Conservation (phyloP, 1,284 basidiomycete genomes). For the Trametes pubescens region DNA sequence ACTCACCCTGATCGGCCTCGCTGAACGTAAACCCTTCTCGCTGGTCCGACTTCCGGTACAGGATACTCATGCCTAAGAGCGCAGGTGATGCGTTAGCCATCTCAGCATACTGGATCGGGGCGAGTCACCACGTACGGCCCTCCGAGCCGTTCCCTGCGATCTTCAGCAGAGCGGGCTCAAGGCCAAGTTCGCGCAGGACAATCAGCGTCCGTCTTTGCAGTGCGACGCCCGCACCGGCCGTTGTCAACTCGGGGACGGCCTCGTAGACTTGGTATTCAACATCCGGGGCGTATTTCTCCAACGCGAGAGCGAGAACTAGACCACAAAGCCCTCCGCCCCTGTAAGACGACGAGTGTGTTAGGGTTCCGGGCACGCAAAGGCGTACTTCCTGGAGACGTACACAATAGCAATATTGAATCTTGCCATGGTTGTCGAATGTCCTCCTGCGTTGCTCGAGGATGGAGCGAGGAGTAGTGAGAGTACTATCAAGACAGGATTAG, state of each 20-base stretch:
- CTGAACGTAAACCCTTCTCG: slow-evolving; percentile 55
- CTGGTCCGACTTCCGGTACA: slow-evolving; percentile 26
- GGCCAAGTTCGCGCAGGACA: slow-evolving; percentile 55
- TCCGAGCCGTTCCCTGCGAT: slow-evolving; percentile 49
- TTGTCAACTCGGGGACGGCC: slow-evolving; percentile 53
- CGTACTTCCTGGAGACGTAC: not conserved
- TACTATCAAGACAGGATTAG: too few species aligned
- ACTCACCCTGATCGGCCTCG: slow-evolving; percentile 53
- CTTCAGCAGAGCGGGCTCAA: slow-evolving; percentile 55
- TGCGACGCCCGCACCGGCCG: slow-evolving; percentile 64
- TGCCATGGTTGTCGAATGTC: slow-evolving; percentile 4
- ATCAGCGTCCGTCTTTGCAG: slow-evolving; percentile 59
- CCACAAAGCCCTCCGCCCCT: slow-evolving; percentile 45
- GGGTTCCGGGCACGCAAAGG: not conserved
- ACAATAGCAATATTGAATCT: slow-evolving; percentile 17
- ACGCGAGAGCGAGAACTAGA: slow-evolving; percentile 45
- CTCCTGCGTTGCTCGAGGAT: too few species aligned
- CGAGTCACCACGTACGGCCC: not conserved
- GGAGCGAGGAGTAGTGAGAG: too few species aligned
- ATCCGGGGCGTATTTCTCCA: slow-evolving; percentile 46
- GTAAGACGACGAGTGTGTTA: not conserved
- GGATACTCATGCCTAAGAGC: slow-evolving; percentile 9
- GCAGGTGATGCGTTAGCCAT: not conserved
- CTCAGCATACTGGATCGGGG: not conserved
- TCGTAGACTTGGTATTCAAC: slow-evolving; percentile 57